Evolutionary conservation across 2,329 filamentous ascomycete genomes (phyloP), one percentile per base, ranked within the genome.

Genomic region (Raffaelea ambrosiae): DNA sequence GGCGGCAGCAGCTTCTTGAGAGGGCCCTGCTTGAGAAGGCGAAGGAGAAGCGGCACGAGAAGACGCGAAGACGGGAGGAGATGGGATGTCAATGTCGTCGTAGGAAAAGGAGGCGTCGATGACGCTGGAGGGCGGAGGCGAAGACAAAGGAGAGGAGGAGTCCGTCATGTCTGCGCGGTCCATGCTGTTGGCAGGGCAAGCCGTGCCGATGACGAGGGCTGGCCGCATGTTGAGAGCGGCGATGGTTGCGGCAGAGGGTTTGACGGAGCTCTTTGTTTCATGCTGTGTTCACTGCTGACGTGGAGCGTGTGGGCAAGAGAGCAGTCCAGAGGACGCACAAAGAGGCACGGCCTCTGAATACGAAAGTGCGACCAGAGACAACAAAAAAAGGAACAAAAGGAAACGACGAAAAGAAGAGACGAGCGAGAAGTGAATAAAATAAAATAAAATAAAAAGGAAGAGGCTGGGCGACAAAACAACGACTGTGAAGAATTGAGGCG

Each of bases 81-180:
- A 38, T n/a, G 31, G 31, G 16, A 33, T 33, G 31, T 38, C 35
- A 38, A 10, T 13, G 13, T 38, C 35, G 21, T 5, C 9, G 20
- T 13, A 41, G 40, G 20, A 26, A 23, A 14, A 41, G 8, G 20
- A 41, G 40, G 19, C 40, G 21, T 23, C 11, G 14, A 41, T 23
- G 3, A 43, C 22, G 16, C 40, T 44, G 1, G 48, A 49, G 3
- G 29, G 38, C 21, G 48, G 48, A 22, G 41, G 44, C 21, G 48
- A 50, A 9, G 48, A 50, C n/a, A 50, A 23, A 2, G 48, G 48
- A 7, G 48, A 50, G 2, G 44, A 50, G 40, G n/a, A 33, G 21
- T 47, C 40, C 26, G 35, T 46, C 26, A 29, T 29, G 26, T 29
- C 26, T 29, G 7, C 26, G 26, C 8, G 22, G 36, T 19, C n/a